phyloP scores from a whole-genome alignment of 192 early-diverging fungal genomes.

The Coemansia sp. region DNA sequence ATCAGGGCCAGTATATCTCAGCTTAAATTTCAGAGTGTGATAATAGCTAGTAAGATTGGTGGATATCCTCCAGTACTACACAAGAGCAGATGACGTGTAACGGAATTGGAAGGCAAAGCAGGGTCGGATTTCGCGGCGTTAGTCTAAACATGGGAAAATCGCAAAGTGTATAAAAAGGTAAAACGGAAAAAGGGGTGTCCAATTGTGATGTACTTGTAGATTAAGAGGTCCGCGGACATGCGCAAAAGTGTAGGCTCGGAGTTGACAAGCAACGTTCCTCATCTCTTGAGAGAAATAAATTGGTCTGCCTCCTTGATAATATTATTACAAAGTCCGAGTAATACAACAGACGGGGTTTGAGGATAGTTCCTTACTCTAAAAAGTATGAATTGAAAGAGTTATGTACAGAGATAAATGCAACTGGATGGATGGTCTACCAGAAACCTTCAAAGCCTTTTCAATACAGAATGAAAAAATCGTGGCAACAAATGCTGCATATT shows the following conservation, averaged over 20 bases:
- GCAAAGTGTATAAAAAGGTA: background rate
- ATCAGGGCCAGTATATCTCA: background rate
- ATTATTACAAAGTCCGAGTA: background rate
- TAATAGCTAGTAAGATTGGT: background rate
- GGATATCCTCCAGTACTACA: background rate
- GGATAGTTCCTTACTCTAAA: background rate
- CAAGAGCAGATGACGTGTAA: constrained; percentile 3
- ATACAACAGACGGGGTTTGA: background rate
- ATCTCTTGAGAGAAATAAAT: too few species aligned
- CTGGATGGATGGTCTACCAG: too few species aligned
- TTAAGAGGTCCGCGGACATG: background rate
- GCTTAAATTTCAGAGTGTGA: background rate
- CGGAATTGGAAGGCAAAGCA: background rate
- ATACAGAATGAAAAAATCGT: background rate
- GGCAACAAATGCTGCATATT: background rate
- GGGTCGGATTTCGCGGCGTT: constrained; percentile 7
- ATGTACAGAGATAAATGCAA: too few species aligned
- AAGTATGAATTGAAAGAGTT: too few species aligned
- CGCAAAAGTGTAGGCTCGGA: background rate
- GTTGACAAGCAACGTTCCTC: background rate
- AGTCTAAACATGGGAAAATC: background rate
- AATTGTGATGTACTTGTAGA: background rate
- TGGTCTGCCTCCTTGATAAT: background rate
- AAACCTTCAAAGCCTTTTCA: too few species aligned
- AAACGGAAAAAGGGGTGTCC: background rate